Evolutionary conservation across 345 rosid species (phyloP).

Genomic region (Alliaria petiolata): DNA sequence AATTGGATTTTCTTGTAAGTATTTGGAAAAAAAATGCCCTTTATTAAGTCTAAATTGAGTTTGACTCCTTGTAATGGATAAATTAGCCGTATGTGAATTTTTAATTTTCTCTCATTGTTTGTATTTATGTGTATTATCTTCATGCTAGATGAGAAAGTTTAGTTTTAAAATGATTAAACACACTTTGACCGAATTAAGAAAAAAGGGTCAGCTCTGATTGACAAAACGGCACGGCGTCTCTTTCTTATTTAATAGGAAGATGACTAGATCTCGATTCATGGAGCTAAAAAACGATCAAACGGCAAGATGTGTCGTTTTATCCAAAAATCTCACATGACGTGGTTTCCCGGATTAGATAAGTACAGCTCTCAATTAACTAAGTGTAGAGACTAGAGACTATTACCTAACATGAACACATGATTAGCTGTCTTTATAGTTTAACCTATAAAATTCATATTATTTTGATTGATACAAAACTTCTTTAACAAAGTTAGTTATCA

Average conservation of each 20-base stretch:
- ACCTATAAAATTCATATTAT: too few relatives aligned
- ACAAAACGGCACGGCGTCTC: conserved; percentile 20
- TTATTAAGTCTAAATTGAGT: not conserved
- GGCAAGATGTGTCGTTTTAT: conserved; percentile 19
- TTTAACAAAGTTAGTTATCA: too few relatives aligned
- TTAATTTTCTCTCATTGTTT: not conserved
- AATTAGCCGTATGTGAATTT: too few relatives aligned
- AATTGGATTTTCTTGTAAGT: not conserved
- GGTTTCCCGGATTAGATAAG: conserved; percentile 1
- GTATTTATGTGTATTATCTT: not conserved
- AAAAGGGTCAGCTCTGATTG: not conserved
- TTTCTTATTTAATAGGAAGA: not conserved
- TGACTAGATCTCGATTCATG: too few relatives aligned
- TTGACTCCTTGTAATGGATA: not conserved
- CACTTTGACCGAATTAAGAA: too few relatives aligned
- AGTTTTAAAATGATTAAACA: not conserved
- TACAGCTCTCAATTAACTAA: not conserved
- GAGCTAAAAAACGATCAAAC: too few relatives aligned
- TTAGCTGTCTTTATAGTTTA: too few relatives aligned
- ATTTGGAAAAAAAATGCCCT: too few relatives aligned
- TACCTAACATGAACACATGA: not conserved
- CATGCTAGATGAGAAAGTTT: not conserved
- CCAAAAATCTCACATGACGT: conserved; percentile 16
- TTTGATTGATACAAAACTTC: too few relatives aligned
- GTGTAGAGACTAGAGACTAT: not conserved